Base-by-base conservation (phyloP, 768 basidiomycete genomes). In the Suillus fuscotomentosus region DNA sequence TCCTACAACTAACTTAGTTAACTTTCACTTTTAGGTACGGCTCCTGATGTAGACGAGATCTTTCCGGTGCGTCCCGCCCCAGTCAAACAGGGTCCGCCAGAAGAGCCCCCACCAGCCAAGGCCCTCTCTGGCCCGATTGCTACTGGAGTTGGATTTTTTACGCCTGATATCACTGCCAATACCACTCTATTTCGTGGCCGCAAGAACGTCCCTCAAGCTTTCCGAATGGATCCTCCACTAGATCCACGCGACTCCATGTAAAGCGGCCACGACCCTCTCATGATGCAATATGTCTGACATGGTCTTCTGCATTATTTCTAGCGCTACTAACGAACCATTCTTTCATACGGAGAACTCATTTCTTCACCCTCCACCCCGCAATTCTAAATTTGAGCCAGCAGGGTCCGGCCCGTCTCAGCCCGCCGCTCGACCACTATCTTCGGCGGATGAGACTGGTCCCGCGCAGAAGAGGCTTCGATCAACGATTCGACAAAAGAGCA, bases 381-480 rank as follows among this genome's bases (percentile, higher is more conserved):
- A 69, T 53, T 70, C 75, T 57, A 80, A 79, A 64, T 76, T 78
- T 53, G 85, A 83, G 66, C 76, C 81, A 60, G 68, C 70, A 22
- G 76, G 77, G 67, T 69, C 70, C 60, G 79, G 78, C 47, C 72
- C 81, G 41, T 78, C 79, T 59, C 86, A 86, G 71, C 78, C 79
- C 60, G 80, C 82, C 70, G 76, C 81, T 48, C 85, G 91, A 60
- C 89, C 91, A 24, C 85, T 92, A 63, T 92, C 91, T 63, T 92
- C 92, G 41, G 88, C 90, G 51, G 92, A 94, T 73, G 92, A 94
- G 79, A 82, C 84, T 61, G 92, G 91, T 50, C 92, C 92, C 41
- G 87, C 86, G 60, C 82, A 85, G 68, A 94, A 94, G 80, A 88
- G 86, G 73, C 75, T 90, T 67, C 88, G 91, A 59, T 87, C 90